Conservation (phyloP, 2,329 filamentous ascomycete genomes). For the Thermothelomyces thermophilus region DNA sequence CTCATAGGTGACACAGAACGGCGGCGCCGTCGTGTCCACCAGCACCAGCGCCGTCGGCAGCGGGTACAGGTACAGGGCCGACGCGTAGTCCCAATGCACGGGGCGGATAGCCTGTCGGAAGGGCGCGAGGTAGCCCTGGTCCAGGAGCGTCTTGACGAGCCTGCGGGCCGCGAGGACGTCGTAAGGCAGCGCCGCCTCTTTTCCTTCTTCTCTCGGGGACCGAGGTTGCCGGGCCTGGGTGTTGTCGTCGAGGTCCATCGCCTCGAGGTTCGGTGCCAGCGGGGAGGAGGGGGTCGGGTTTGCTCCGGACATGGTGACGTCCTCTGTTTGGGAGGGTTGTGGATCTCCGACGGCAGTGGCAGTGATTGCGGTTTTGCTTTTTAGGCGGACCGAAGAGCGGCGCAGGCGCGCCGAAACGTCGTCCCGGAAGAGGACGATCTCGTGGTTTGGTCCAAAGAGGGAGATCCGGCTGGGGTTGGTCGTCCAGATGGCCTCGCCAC, state of each 20-base stretch:
- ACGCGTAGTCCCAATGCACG: constrained; percentile 82
- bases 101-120: constrained; percentile 76
- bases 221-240: constrained; percentile 7
- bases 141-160: constrained; percentile 83
- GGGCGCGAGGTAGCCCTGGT: constrained; percentile 82
- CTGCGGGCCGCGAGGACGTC: constrained; percentile 59
- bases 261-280: constrained; percentile 21
- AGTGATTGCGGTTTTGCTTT: constrained; percentile 31
- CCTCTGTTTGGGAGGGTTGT: constrained; percentile 27
- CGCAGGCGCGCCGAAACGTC: constrained; percentile 75
- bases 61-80: constrained; percentile 75
- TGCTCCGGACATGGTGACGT: constrained; percentile 32
- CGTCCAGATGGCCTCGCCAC: constrained; percentile 78
- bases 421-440: constrained; percentile 81
- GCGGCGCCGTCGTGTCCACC: constrained; percentile 71
- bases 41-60: constrained; percentile 78
- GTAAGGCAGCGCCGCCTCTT: constrained; percentile 34
- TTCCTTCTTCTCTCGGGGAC: background rate
- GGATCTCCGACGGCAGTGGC: constrained; percentile 7
- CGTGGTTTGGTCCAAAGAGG: constrained; percentile 81
- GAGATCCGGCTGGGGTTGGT: constrained; percentile 77
- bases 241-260: constrained; percentile 38
- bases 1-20: constrained; percentile 87
- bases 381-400: constrained; percentile 67
- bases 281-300: constrained; percentile 21